These are phyloP conservation scores for Fusarium citri DNA, from an alignment of 2,329 filamentous ascomycete species.

Conservation along the genomic window DNA sequence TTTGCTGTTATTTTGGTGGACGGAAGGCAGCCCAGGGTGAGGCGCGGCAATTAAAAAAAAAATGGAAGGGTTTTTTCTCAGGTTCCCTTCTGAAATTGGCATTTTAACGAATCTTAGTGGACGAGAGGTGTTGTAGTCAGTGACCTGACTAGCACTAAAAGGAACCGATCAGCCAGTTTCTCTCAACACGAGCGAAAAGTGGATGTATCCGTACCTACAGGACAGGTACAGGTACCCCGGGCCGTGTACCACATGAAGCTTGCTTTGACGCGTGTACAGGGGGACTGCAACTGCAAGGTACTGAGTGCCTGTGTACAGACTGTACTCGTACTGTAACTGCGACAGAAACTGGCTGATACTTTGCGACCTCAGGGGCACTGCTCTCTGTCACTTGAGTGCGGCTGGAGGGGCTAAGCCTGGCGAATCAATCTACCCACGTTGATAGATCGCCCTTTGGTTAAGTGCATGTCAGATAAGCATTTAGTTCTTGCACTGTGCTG, in stretches of 20 bases:
- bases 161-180: conserved; percentile 23
- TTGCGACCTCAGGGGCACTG: conserved; percentile 37
- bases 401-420: conserved; percentile 28
- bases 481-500: conserved; percentile 28
- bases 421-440: conserved; percentile 53
- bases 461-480: conserved; percentile 36
- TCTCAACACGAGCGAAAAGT: conserved; percentile 32
- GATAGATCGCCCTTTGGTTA: conserved; percentile 39
- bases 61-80: conserved; percentile 39
- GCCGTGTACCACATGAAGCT: conserved; percentile 24
- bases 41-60: conserved; percentile 50
- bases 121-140: conserved; percentile 13
- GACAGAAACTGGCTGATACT: conserved; percentile 28
- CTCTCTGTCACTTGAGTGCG: conserved; percentile 1
- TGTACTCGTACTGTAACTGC: conserved; percentile 17
- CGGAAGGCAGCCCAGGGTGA: conserved; percentile 32
- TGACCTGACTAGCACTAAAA: conserved; percentile 13
- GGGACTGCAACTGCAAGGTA: conserved; percentile 33
- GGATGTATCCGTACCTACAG: conserved; percentile 7
- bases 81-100: conserved; percentile 44
- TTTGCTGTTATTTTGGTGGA: conserved; percentile 23
- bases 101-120: conserved; percentile 36
- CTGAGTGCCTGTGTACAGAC: conserved; percentile 17
- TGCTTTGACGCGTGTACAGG: conserved; percentile 44
- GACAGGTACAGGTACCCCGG: conserved; percentile 31